Evolutionary conservation across 495 filamentous ascomycete genomes (phyloP).

Genomic region (Aspergillus ellipticus): DNA sequence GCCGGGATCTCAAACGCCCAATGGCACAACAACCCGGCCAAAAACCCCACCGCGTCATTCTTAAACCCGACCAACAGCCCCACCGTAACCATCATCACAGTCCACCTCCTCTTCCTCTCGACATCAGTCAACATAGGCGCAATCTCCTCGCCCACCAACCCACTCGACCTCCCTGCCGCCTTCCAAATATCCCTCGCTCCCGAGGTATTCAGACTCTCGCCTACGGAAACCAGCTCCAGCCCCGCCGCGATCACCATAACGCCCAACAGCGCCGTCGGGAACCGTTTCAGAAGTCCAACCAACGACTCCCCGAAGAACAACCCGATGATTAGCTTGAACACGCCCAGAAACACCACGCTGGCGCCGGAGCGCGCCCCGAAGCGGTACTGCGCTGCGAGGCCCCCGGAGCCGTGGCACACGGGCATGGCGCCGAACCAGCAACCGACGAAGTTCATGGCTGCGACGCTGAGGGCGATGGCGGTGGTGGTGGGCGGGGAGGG

Average conservation of each 20-base stretch:
- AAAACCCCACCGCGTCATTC: conserved; percentile 84
- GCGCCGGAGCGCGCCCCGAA: conserved; percentile 88
- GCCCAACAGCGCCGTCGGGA: conserved; percentile 71
- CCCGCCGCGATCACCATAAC: conserved; percentile 89
- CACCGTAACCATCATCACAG: conserved; percentile 82
- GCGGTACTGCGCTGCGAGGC: conserved; percentile 81
- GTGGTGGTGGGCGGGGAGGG: conserved; percentile 61
- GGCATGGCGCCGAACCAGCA: conserved; percentile 96
- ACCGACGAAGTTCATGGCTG: conserved; percentile 74
- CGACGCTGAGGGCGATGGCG: conserved; percentile 73
- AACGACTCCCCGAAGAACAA: conserved; percentile 67
- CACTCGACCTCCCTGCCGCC: conserved; percentile 8
- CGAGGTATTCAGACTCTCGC: conserved; percentile 71
- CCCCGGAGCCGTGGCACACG: conserved; percentile 89
- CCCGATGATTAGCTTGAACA: conserved; percentile 72
- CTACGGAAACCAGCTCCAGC: conserved; percentile 78
- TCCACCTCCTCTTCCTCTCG: conserved; percentile 69
- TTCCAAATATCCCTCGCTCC: conserved; percentile 58
- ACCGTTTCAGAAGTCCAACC: conserved; percentile 60
- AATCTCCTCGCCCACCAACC: conserved; percentile 37
- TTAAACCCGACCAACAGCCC: conserved; percentile 78
- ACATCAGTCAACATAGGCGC: conserved; percentile 48
- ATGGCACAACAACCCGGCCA: conserved; percentile 73
- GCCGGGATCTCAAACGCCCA: conserved; percentile 45
- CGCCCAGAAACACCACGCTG: conserved; percentile 73